These are phyloP conservation scores for Ustilago hordei DNA, from an alignment of 1,284 basidiomycete genomes.

Conservation along the genomic window DNA sequence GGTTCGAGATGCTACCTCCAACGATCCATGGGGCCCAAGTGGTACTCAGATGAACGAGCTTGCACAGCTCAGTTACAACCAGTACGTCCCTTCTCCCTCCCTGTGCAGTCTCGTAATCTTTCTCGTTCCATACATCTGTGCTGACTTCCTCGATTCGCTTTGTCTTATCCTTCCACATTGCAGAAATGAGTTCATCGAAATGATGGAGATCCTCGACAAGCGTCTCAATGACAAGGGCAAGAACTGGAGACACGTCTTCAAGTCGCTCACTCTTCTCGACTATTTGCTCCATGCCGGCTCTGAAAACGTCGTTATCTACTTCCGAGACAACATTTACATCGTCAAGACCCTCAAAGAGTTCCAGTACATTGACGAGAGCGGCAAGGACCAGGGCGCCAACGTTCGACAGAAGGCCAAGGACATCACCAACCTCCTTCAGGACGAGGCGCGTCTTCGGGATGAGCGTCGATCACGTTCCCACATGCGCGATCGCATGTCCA, in stretches of 20 bases:
- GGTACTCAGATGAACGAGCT: conserved; percentile 98
- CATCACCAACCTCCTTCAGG: conserved; percentile 93
- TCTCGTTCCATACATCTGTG: background rate
- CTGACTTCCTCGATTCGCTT: background rate
- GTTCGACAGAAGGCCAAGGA: conserved; percentile 98
- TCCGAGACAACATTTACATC: conserved; percentile 94
- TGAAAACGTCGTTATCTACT: conserved; percentile 98
- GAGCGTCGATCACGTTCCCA: conserved; percentile 85
- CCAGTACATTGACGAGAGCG: conserved; percentile 93
- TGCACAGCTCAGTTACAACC: conserved; percentile 96
- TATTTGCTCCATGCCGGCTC: conserved; percentile 96
- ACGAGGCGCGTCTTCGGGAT: conserved; percentile 85
- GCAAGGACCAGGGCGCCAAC: conserved; percentile 97
- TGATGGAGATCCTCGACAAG: conserved; percentile 99
- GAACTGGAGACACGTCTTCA: conserved; percentile 99
- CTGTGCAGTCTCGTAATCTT: no score
- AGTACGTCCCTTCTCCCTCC: conserved; percentile 75
- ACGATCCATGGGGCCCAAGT: conserved; percentile 98
- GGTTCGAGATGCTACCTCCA: conserved; percentile 98
- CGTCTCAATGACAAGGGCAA: conserved; percentile 99
- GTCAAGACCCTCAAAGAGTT: conserved; percentile 99
- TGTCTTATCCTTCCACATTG: background rate
- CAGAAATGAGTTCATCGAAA: conserved; percentile 97
- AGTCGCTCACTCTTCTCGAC: conserved; percentile 95
- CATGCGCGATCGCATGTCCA: conserved; percentile 91